A percentile compares a stretch with the other conserved stretches of the same genome.
phyloP scores from a whole-genome alignment of 2,329 filamentous ascomycete genomes.

The Cladosporium austrohemisphaericum region DNA sequence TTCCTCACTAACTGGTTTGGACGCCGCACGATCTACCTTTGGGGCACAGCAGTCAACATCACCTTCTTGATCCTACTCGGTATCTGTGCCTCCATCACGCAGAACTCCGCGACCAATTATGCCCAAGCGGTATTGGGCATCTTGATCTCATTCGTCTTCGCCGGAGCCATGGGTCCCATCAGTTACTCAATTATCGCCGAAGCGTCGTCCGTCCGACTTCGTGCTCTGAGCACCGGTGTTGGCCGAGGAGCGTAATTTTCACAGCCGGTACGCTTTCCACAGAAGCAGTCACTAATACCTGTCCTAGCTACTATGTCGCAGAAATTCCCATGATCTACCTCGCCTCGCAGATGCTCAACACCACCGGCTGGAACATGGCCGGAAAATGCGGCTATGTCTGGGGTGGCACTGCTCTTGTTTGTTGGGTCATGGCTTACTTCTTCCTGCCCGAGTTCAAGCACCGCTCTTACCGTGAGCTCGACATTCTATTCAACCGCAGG shows the following conservation, averaged over 20 bases:
- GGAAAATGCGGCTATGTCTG: slow-evolving; percentile 89
- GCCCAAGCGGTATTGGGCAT: slow-evolving; percentile 76
- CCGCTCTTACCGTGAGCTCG: slow-evolving; percentile 79
- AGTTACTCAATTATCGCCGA: slow-evolving; percentile 87
- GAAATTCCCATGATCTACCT: slow-evolving; percentile 77
- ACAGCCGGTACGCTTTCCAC: too few relatives aligned
- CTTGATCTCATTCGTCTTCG: slow-evolving; percentile 78
- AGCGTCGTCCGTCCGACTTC: slow-evolving; percentile 73
- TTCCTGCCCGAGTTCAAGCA: slow-evolving; percentile 75
- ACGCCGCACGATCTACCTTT: slow-evolving; percentile 71
- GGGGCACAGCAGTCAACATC: slow-evolving; percentile 59
- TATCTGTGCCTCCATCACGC: slow-evolving; percentile 71
- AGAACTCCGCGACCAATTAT: slow-evolving; percentile 52
- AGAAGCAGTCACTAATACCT: too few relatives aligned
- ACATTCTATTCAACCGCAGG: slow-evolving; percentile 74
- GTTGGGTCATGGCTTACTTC: slow-evolving; percentile 80
- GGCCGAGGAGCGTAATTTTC: slow-evolving; percentile 60
- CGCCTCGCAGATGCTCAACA: slow-evolving; percentile 91
- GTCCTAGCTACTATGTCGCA: slow-evolving; percentile 60
- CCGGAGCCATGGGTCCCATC: slow-evolving; percentile 82
- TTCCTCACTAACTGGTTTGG: slow-evolving; percentile 69
- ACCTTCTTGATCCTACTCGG: slow-evolving; percentile 74
- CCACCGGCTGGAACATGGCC: slow-evolving; percentile 78
- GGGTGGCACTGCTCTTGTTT: slow-evolving; percentile 75
- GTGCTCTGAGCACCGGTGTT: slow-evolving; percentile 88